Conservation (phyloP, 495 filamentous ascomycete species). For the Echria macrotheca region DNA sequence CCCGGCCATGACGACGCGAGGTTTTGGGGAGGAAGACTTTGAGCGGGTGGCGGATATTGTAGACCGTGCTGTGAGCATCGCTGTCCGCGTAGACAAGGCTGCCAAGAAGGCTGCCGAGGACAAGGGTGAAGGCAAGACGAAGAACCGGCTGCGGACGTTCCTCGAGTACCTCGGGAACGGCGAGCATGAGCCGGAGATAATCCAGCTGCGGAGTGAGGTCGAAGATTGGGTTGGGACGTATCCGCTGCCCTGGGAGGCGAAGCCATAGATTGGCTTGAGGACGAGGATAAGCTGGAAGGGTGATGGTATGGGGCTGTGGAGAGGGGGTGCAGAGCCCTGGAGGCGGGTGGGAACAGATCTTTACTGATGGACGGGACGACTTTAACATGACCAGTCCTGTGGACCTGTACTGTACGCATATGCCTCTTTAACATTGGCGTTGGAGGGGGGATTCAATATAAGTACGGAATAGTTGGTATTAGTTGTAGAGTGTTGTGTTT, state of each 20-base stretch:
- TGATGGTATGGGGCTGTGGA: neutral
- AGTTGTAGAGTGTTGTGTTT: no score
- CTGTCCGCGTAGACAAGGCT: constrained; percentile 74
- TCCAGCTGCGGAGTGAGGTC: constrained; percentile 81
- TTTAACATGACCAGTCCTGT: constrained; percentile 19
- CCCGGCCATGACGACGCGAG: constrained; percentile 95
- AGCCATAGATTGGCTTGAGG: constrained; percentile 11
- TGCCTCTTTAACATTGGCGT: neutral
- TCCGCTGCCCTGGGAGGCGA: constrained; percentile 68
- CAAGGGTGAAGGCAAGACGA: constrained; percentile 68
- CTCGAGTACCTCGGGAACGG: constrained; percentile 77
- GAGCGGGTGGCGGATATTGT: constrained; percentile 85
- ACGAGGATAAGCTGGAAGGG: constrained; percentile 6
- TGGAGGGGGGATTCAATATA: no score
- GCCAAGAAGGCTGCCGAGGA: constrained; percentile 71
- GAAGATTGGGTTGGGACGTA: constrained; percentile 95
- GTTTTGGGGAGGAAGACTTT: constrained; percentile 84
- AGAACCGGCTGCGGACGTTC: constrained; percentile 76
- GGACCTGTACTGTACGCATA: neutral
- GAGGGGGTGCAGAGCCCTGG: neutral
- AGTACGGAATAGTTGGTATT: no score
- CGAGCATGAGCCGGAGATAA: constrained; percentile 76
- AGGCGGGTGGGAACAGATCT: constrained; percentile 14
- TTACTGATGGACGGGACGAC: constrained; percentile 10
- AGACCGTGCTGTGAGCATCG: constrained; percentile 83